A percentile compares a stretch with the other conserved stretches of the same genome.
phyloP scores from a whole-genome alignment of 805 yeast species.

The Nakazawaea ernobii region DNA sequence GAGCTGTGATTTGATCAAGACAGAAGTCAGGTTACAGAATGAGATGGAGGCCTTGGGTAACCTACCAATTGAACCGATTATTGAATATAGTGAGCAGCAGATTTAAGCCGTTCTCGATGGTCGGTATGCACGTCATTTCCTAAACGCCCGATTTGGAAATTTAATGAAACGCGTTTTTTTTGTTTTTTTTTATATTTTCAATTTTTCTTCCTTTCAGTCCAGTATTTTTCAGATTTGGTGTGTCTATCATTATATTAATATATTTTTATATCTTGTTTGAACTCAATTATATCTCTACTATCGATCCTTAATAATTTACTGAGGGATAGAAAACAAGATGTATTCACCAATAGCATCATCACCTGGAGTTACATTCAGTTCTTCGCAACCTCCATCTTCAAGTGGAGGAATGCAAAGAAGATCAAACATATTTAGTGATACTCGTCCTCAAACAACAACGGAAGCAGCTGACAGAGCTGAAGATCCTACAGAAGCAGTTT shows the following conservation, averaged over 20 bases:
- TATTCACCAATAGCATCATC: conserved; percentile 11
- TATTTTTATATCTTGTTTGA: not conserved
- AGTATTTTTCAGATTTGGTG: not conserved
- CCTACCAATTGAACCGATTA: not conserved
- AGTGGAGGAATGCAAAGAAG: conserved; percentile 14
- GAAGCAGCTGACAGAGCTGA: conserved; percentile 13
- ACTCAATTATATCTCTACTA: not conserved
- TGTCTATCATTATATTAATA: not conserved
- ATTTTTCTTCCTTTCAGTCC: not conserved
- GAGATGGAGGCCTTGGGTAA: not conserved
- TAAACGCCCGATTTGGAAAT: conserved; percentile 4
- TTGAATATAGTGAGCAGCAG: not conserved
- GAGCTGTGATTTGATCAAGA: conserved; percentile 37
- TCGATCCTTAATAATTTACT: too few relatives aligned
- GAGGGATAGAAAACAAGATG: not conserved
- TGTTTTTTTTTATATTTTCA: not conserved
- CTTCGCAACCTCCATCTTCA: conserved; percentile 18
- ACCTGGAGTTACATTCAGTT: conserved; percentile 40
- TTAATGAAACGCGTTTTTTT: conserved; percentile 9
- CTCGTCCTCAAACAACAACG: conserved; percentile 4
- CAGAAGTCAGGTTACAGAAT: not conserved
- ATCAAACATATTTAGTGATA: conserved; percentile 20
- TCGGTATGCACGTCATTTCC: not conserved
- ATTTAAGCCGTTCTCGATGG: not conserved
- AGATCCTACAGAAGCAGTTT: conserved; percentile 22